Base-by-base conservation (phyloP, 306 rosid species). In the Glycine latifolia region DNA sequence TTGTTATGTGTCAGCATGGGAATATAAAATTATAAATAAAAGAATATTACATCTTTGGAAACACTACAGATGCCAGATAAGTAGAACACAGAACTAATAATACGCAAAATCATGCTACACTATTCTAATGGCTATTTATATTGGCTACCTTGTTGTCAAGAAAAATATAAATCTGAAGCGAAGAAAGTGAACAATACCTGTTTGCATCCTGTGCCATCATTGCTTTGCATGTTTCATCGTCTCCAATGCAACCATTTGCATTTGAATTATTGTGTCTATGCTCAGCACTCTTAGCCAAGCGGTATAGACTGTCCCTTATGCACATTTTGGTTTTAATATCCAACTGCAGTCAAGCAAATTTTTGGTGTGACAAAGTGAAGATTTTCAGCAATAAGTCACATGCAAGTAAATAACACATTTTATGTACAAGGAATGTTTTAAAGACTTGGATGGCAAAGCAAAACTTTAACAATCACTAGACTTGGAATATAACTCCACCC, bases 301-400 rank as follows among this genome's bases (percentile, higher is more conserved):
- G 97, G 89, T 91, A 93, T 61, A 93, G 84, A 89, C 97, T 91
- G 66, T 93, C 97, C 85, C 97, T 87, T 86, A 93, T 91, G 91
- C 97, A 93, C 60, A 91, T 81, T 79, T 93, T 93, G 66, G 94
- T 91, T 86, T 84, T 84, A 58, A 91, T 78, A 88, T 93, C 97
- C 89, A 93, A 79, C 97, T 93, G 84, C 82, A 82, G 58, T 71
- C 82, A 76, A 81, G 73, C 68, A 83, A 82, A 72, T 68, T 84
- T 59, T n/a, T 52, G 31, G 65, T 20, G 50, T 8, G 67, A 49
- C 10, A 44, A 66, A 47, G 79, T 35, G 76, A 71, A 53, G 43
- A 68, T 69, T 82, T 82, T 71, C 60, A 83, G 50, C 43, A 56
- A 71, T 26, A 71, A 71, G 49, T 63, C 39, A 70, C 16, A 69